Evolutionary conservation across 2,329 filamentous ascomycete genomes (phyloP), one percentile per base, ranked within the genome.

Genomic region (Curvularia hawaiiensis): DNA sequence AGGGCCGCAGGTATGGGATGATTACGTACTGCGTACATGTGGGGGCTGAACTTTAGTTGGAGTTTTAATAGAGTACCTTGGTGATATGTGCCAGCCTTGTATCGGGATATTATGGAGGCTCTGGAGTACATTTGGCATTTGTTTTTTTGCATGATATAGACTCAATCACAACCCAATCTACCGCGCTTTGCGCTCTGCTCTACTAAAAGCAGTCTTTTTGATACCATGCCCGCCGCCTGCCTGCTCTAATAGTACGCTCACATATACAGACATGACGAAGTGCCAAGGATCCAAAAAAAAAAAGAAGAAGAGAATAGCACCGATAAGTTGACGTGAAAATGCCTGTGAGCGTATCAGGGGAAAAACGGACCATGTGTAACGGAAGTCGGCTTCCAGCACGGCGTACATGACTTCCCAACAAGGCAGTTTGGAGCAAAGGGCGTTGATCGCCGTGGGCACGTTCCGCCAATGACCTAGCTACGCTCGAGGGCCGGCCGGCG

Each of bases 371-470:
- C 3, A 41, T n/a, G 7, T 26, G 26, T 18, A 40, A n/a, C 43
- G 43, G 43, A 44, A 30, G 30, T 22, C 40, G 18, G 40, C 22
- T 24, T 28, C 9, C 18, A 38, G 18, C 31, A 46, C 43, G 7
- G 14, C 8, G 41, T 56, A 44, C 28, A 43, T 9, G 18, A 52
- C 48, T 56, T 56, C 56, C 57, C 44, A 56, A 59, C 53, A 50
- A 18, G 49, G 57, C 45, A 59, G 45, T 48, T 56, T 31, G 33
- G 38, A 4, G 35, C 20, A 24, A 33, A 12, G 30, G 33, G 16
- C 46, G 52, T 61, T 18, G 56, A 61, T 61, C 46, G 31, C 49
- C 38, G 52, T 45, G 52, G 52, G 56, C 56, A 61, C 57, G 56
- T 59, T 61, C 59, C 56, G 59, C 58, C 54, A 60, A 54, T 58